Evolutionary conservation across 371 early-diverging fungal species (phyloP).

Genomic region (Rhizomucor miehei): DNA sequence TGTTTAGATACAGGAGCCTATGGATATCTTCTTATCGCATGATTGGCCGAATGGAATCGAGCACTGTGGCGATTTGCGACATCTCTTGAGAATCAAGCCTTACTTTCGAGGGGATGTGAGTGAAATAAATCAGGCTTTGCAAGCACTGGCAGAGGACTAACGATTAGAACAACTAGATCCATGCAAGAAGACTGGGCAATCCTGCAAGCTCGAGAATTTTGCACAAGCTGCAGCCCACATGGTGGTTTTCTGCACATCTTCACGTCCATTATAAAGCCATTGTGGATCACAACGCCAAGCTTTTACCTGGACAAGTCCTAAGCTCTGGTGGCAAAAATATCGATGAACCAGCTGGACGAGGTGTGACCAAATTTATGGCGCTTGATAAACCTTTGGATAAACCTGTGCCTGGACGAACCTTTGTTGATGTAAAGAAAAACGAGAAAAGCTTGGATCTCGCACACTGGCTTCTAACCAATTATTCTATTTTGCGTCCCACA

Average conservation of each 20-base stretch:
- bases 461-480: not conserved
- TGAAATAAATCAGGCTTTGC: not conserved
- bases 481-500: slow-evolving; percentile 10
- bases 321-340: slow-evolving; percentile 27
- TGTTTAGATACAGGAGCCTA: slow-evolving; percentile 46
- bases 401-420: slow-evolving; percentile 58
- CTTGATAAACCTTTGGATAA: slow-evolving; percentile 68
- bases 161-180: slow-evolving; percentile 41
- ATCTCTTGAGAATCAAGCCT: slow-evolving; percentile 64
- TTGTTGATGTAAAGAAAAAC: not conserved
- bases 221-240: slow-evolving; percentile 68
- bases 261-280: slow-evolving; percentile 89
- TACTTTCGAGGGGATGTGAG: slow-evolving; percentile 73
- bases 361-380: slow-evolving; percentile 56
- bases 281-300: slow-evolving; percentile 39
- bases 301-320: slow-evolving; percentile 42
- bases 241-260: slow-evolving; percentile 94
- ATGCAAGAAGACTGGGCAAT: slow-evolving; percentile 73
- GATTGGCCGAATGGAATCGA: slow-evolving; percentile 96
- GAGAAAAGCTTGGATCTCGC: too few species aligned
- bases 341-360: slow-evolving; percentile 5
- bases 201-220: slow-evolving; percentile 66
- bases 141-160: not conserved
- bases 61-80: slow-evolving; percentile 66
- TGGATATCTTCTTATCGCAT: slow-evolving; percentile 92